These are phyloP conservation scores for Suhomyces emberorum DNA, from an alignment of 805 yeast genomes.

Conservation along the genomic window DNA sequence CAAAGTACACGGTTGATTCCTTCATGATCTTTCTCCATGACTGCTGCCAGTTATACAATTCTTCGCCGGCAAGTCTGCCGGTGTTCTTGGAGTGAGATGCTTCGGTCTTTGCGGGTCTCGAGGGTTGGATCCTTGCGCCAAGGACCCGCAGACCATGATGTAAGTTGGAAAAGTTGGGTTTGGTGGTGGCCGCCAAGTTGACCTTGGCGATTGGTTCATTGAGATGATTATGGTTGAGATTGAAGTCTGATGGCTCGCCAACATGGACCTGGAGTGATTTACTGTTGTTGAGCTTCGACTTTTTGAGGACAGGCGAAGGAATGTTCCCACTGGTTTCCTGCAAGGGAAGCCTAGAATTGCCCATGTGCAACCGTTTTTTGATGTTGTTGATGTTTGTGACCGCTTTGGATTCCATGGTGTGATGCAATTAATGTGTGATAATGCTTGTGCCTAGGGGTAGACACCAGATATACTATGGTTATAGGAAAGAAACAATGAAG, in stretches of 20 bases:
- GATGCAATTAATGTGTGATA: too few relatives aligned
- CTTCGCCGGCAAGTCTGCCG: constrained; percentile 41
- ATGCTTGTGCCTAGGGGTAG: too few relatives aligned
- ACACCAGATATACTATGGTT: too few relatives aligned
- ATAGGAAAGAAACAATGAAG: too few relatives aligned
- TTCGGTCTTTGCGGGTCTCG: constrained; percentile 1
- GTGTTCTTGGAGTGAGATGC: constrained; percentile 6
- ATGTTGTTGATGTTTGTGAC: too few relatives aligned
- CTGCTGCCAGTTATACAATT: constrained; percentile 57
- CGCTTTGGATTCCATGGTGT: too few relatives aligned
- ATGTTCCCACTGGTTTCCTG: constrained; percentile 40
- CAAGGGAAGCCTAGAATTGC: constrained; percentile 28
- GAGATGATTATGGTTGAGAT: constrained; percentile 1
- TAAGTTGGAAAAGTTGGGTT: constrained; percentile 1
- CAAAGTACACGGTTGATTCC: constrained; percentile 60
- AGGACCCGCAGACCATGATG: too few relatives aligned
- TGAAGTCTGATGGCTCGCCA: background rate
- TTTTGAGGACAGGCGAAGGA: constrained; percentile 35
- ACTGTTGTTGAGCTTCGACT: constrained; percentile 20
- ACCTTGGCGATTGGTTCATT: background rate
- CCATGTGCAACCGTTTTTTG: constrained; percentile 10
- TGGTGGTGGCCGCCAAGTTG: background rate
- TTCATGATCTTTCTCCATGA: constrained; percentile 63
- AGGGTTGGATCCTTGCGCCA: background rate
- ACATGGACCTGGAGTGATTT: constrained; percentile 1